Evolutionary conservation across 116 monocot species (phyloP), one percentile per base, ranked within the genome.

Genomic region (Dioscorea cayenensis): DNA sequence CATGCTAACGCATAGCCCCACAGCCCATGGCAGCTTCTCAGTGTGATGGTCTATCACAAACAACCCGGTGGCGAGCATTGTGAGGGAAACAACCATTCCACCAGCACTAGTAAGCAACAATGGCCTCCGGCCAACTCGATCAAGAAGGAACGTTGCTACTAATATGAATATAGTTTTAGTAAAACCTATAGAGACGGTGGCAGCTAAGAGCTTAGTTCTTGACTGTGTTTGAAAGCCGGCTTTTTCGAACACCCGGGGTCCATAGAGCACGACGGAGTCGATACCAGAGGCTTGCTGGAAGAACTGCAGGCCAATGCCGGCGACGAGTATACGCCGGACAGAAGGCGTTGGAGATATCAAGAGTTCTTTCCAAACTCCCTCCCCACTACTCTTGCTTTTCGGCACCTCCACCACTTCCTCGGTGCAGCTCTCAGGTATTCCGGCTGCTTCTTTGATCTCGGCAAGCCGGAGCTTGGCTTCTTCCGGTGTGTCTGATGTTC

Each of bases 221-320:
- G 29, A 22, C 25, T 23, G 49, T 73, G 48, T 85, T 62, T 7
- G 43, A 7, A 43, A 12, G 11, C 85, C 85, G 60, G 83, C 85
- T 28, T 71, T 74, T 62, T 83, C 13, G 78, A 85, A 89, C 36
- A 89, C 71, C 3, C 82, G 72, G 3, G 89, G 89, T 58, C 83
- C 83, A 83, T 89, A 89, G 21, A 89, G 76, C 7, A 89, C 89
- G 7, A 89, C 80, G 13, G 85, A 77, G 60, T 89, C 89, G 51
- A 89, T 83, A 27, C 89, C 89, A 29, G 89, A 83, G 10, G 83
- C 80, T 51, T 89, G 89, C 68, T 89, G 89, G 81, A 89, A 83
- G 80, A 89, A 89, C 27, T 89, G 89, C 1, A 89, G 63, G 4
- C 81, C 83, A 25, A 89, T 13, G 16, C 68, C 90, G 9, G 79